These are phyloP conservation scores for Kwoniella shivajii DNA, from an alignment of 1,284 basidiomycete genomes.

Conservation along the genomic window DNA sequence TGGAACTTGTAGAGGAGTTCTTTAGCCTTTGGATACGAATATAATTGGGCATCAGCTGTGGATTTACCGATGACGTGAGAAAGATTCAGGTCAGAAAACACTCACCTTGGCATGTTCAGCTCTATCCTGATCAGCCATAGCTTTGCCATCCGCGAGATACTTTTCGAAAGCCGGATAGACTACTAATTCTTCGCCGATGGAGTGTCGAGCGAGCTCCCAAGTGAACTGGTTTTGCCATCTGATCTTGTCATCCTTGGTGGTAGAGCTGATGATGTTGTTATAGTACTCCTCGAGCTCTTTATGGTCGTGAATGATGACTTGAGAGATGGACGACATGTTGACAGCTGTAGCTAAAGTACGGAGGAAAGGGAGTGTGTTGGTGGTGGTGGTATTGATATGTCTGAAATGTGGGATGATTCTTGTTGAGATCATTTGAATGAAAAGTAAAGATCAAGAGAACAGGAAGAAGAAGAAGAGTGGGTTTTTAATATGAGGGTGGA, in stretches of 20 bases:
- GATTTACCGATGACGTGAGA: too few relatives aligned
- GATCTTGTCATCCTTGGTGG: conserved; percentile 40
- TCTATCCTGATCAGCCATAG: conserved; percentile 64
- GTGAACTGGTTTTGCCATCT: conserved; percentile 60
- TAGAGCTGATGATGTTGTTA: conserved; percentile 29
- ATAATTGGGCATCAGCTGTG: neutral
- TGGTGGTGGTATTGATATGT: neutral
- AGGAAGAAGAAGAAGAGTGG: neutral
- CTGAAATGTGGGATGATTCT: neutral
- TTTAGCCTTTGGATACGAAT: conserved; percentile 16
- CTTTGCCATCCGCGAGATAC: conserved; percentile 59
- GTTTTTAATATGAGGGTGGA: too few relatives aligned
- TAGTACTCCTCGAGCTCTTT: conserved; percentile 58
- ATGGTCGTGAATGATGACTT: conserved; percentile 32
- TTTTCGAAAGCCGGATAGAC: conserved; percentile 67
- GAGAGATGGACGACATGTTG: conserved; percentile 23
- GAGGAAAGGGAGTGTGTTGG: too few relatives aligned
- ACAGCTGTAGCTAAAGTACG: neutral
- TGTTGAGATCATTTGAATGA: neutral
- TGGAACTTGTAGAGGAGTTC: conserved; percentile 28
- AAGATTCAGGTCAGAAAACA: too few relatives aligned
- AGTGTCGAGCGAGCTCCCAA: conserved; percentile 40
- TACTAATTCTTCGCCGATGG: conserved; percentile 67
- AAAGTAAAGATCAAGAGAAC: neutral
- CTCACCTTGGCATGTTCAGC: conserved; percentile 59